A percentile compares a stretch with the other conserved stretches of the same genome.
These are phyloP conservation scores for Dinochytrium kinnereticum DNA, from an alignment of 371 early-diverging fungal species.

Conservation along the genomic window DNA sequence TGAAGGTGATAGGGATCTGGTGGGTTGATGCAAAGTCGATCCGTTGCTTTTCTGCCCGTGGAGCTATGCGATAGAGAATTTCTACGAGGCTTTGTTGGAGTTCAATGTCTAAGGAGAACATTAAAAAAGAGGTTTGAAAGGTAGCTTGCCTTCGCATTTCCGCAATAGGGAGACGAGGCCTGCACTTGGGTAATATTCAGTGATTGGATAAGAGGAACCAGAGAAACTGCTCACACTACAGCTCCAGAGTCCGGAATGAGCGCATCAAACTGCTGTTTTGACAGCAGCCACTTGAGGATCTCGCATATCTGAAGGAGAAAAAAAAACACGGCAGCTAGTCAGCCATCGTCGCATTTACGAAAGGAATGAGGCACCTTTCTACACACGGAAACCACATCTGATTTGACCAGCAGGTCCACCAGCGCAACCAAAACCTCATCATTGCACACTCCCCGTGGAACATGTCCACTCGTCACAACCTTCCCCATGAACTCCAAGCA, in stretches of 20 bases:
- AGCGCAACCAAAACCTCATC: background rate
- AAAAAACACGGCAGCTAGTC: too few relatives aligned
- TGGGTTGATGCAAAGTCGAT: background rate
- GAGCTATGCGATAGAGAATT: background rate
- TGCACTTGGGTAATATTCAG: background rate
- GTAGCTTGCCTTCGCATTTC: background rate
- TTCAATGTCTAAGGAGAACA: background rate
- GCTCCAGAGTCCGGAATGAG: background rate
- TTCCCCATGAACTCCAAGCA: background rate
- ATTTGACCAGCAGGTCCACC: background rate
- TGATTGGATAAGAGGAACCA: background rate
- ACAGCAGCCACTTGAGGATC: background rate
- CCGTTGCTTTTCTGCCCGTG: background rate
- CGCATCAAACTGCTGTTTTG: constrained; percentile 3
- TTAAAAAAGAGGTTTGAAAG: background rate
- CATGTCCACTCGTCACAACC: background rate
- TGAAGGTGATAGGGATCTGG: background rate
- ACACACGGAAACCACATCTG: background rate
- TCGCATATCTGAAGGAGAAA: background rate
- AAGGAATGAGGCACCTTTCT: background rate
- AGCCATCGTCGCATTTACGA: too few relatives aligned
- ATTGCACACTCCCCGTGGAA: background rate
- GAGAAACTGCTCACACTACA: background rate
- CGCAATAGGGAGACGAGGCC: background rate
- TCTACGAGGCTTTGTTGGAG: constrained; percentile 1